These are phyloP conservation scores for Cytospora piceicola DNA, from an alignment of 2,329 filamentous ascomycete species.

Conservation along the genomic window DNA sequence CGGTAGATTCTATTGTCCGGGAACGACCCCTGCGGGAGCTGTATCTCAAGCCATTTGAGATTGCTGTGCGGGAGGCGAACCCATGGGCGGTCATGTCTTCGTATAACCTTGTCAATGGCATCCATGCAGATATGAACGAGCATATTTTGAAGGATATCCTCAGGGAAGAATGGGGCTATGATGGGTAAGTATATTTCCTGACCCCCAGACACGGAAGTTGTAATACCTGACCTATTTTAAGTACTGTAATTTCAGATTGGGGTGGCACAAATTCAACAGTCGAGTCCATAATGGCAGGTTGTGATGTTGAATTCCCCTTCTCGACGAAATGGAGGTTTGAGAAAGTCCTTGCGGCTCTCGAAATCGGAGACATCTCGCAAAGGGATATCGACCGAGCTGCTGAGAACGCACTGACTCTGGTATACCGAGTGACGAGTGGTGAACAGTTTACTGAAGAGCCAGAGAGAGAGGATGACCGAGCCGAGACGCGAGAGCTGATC, in stretches of 20 bases:
- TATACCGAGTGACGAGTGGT: constrained; percentile 64
- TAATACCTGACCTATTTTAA: constrained; percentile 37
- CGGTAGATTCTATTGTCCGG: constrained; percentile 65
- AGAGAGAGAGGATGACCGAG: constrained; percentile 59
- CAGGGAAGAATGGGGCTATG: constrained; percentile 65
- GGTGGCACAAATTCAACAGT: constrained; percentile 59
- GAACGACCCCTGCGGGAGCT: constrained; percentile 70
- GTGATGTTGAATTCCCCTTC: constrained; percentile 62
- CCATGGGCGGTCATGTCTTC: constrained; percentile 72
- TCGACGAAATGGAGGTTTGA: constrained; percentile 60
- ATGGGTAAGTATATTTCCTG: constrained; percentile 51
- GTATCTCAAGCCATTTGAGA: constrained; percentile 76
- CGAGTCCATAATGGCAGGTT: constrained; percentile 60
- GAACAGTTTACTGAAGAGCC: constrained; percentile 60
- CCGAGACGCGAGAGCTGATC: constrained; percentile 63
- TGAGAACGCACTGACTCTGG: constrained; percentile 62
- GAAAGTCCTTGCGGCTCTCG: constrained; percentile 58
- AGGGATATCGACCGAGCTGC: constrained; percentile 60
- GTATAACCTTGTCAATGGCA: constrained; percentile 69
- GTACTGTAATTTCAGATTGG: constrained; percentile 63
- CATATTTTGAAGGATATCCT: constrained; percentile 61
- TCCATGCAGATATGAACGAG: constrained; percentile 61
- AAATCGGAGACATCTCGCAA: constrained; percentile 51
- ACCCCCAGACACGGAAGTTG: constrained; percentile 14
- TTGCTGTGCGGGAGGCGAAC: constrained; percentile 69